phyloP scores from a whole-genome alignment of 257 asterid genomes.

The Euphrasia confusa region DNA sequence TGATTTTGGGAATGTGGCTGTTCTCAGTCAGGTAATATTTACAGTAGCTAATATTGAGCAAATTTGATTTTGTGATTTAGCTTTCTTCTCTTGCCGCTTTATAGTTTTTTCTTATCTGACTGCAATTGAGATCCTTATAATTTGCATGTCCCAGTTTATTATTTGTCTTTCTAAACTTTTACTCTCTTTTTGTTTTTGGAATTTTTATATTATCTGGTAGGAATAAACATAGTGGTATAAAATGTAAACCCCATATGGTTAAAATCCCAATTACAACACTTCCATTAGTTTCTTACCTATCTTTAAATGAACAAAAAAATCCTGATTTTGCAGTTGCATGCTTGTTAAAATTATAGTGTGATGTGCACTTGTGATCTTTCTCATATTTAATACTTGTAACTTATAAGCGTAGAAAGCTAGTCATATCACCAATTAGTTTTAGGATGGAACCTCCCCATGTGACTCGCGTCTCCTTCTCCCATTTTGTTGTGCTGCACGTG shows the following conservation, averaged over 20 bases:
- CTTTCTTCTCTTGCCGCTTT: background rate
- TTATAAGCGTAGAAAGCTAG: too few relatives aligned
- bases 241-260: conserved; percentile 12
- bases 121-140: conserved; percentile 6
- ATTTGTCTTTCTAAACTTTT: background rate
- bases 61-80: background rate
- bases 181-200: background rate
- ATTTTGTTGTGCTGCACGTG: too few relatives aligned
- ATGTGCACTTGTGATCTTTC: too few relatives aligned
- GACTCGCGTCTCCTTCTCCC: too few relatives aligned
- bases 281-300: background rate
- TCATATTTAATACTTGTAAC: too few relatives aligned
- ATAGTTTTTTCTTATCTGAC: background rate
- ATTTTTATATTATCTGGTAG: background rate
- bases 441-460: too few relatives aligned
- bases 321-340: too few relatives aligned
- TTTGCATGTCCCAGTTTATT: conserved; percentile 18
- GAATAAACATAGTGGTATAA: conserved; percentile 7
- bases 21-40: conserved; percentile 81
- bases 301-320: background rate
- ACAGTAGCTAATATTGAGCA: conserved; percentile 9
- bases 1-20: conserved; percentile 98
- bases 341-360: too few relatives aligned
- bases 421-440: too few relatives aligned
- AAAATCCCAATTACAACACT: conserved; percentile 15